Percentiles rank a stretch among this genome's conserved stretches.
Conservation (phyloP, 768 basidiomycete species). For the Rubroboletus satanas region DNA sequence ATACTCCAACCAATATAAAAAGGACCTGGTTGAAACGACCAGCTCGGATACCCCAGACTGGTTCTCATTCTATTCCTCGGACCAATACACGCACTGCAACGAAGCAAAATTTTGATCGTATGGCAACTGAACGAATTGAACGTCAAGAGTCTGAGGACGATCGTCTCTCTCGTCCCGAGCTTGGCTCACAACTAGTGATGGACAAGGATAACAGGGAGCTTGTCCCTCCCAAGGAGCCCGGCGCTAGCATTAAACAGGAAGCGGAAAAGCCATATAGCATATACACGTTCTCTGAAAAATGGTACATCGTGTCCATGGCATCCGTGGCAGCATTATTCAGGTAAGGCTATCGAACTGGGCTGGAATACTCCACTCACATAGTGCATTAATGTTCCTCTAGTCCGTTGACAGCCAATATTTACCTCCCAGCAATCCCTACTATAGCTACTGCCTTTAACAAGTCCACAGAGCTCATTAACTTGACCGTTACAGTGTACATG, state of each 20-base stretch:
- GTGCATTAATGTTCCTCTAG: conserved; percentile 31
- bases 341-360: conserved; percentile 25
- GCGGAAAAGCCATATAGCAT: conserved; percentile 38
- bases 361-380: not conserved
- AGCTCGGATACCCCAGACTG: not conserved
- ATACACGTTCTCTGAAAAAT: conserved; percentile 57
- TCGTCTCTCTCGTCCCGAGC: not conserved
- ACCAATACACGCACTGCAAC: not conserved
- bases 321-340: conserved; percentile 64
- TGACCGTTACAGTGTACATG: conserved; percentile 68
- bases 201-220: not conserved
- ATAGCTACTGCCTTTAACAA: conserved; percentile 57
- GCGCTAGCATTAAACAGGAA: not conserved
- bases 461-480: conserved; percentile 67
- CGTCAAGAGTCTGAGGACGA: not conserved
- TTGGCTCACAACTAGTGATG: not conserved
- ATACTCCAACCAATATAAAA: not conserved
- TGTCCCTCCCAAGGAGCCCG: too few species aligned
- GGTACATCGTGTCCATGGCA: conserved; percentile 62
- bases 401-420: conserved; percentile 72
- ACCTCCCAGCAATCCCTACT: conserved; percentile 74
- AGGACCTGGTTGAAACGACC: not conserved
- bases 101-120: not conserved
- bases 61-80: not conserved
- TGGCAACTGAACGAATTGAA: not conserved